Base-by-base conservation (phyloP, 1,284 basidiomycete genomes). In the Anthracocystis walkeri region DNA sequence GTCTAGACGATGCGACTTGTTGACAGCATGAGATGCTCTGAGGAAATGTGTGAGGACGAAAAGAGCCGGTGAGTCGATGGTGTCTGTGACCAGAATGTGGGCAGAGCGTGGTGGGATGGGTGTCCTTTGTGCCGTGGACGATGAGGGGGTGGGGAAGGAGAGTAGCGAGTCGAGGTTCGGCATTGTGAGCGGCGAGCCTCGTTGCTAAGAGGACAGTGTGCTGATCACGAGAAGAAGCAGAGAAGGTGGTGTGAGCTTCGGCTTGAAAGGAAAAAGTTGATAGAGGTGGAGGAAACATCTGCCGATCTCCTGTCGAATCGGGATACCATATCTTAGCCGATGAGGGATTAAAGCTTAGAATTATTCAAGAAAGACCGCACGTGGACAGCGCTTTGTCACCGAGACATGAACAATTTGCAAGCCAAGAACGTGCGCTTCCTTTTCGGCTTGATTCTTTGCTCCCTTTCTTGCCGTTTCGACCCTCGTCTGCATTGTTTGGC, bases 81-180 rank as follows among this genome's bases (percentile, higher is more conserved):
- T 79, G 51, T 79, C 77, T 2, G 77, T 77, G 27, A 79, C 71
- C 50, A 77, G 56, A 38, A 77, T 59, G 21, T 75, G 68, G 4
- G 77, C 68, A 23, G 76, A 75, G 20, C 45, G 23, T n/a, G 76
- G 76, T 33, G 76, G 72, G 44, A 78, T 68, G 2, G 68, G 62
- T 0, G 72, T 72, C 25, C 68, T 41, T 16, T 63, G 31, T 11
- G 61, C 41, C 1, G 27, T 21, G 12, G 60, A 38, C 11, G 72
- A 71, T 14, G 62, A 33, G 14, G 31, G 40, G 7, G 44, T 25
- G 12, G 68, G 68, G 18, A 78, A 78, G 48, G 72, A 75, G 14
- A 78, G 53, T 2, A 78, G 54, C 8, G 42, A 50, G 41, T 72
- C 69, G 14, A 76, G 68, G n/a, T 72, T 76, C 25, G 74, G 74